Evolutionary conservation across 371 early-diverging fungal genomes (phyloP).

Genomic region (Phascolomyces articulosus): DNA sequence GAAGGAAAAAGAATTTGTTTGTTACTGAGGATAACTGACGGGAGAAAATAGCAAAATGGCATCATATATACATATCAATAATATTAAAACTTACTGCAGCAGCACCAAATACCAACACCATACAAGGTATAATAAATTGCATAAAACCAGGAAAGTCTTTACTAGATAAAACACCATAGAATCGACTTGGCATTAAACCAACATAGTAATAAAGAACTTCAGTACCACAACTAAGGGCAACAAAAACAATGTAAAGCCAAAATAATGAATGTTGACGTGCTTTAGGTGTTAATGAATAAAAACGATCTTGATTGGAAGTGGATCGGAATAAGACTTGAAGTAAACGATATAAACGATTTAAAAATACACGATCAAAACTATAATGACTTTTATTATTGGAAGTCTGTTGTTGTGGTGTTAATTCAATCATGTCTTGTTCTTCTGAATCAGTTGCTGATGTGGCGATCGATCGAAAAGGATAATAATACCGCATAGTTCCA

Average conservation of each 20-base stretch:
- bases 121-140: conserved; percentile 49
- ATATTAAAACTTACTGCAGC: conserved; percentile 49
- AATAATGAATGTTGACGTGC: conserved; percentile 34
- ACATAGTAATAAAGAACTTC: conserved; percentile 73
- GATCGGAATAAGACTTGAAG: conserved; percentile 40
- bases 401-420: conserved; percentile 6
- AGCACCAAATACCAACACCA: conserved; percentile 58
- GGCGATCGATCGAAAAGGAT: conserved; percentile 6
- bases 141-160: conserved; percentile 63
- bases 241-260: conserved; percentile 52
- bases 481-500: not conserved
- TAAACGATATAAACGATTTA: conserved; percentile 48
- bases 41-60: too few species aligned
- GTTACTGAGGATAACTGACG: too few species aligned
- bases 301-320: conserved; percentile 13
- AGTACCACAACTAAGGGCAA: conserved; percentile 43
- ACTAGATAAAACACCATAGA: conserved; percentile 70
- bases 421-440: conserved; percentile 8
- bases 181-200: conserved; percentile 73
- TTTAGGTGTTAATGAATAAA: conserved; percentile 26
- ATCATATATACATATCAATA: too few species aligned
- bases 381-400: conserved; percentile 18
- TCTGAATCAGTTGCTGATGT: not conserved
- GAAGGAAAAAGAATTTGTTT: too few species aligned
- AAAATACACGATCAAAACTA: conserved; percentile 53